These are phyloP conservation scores for Pontederia paniculata DNA, from an alignment of 176 grass and related monocot species.

Conservation along the genomic window DNA sequence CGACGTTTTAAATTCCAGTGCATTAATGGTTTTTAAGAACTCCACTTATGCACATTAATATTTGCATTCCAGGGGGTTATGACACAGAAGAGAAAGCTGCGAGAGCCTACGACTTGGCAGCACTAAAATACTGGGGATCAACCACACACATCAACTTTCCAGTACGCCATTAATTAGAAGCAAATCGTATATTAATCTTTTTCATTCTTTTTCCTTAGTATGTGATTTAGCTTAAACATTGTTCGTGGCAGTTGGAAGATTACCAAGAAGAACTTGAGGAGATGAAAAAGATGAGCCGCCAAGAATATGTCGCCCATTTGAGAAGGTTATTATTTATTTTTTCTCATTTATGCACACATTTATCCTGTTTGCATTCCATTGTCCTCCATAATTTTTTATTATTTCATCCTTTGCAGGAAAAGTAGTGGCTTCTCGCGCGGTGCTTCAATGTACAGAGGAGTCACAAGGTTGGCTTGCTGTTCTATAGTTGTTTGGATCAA, in stretches of 20 bases:
- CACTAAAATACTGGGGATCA: slow-evolving; percentile 72
- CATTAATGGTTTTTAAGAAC: neutral
- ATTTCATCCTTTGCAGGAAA: slow-evolving; percentile 26
- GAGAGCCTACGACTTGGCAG: slow-evolving; percentile 66
- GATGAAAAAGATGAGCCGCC: slow-evolving; percentile 72
- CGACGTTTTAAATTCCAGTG: neutral
- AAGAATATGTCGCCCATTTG: slow-evolving; percentile 67
- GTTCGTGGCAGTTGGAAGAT: slow-evolving; percentile 39
- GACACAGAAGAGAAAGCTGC: slow-evolving; percentile 85
- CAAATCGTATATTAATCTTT: no score
- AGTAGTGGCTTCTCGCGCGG: slow-evolving; percentile 74
- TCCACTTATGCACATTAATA: neutral
- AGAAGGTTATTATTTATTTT: slow-evolving; percentile 33
- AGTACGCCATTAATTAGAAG: slow-evolving; percentile 17
- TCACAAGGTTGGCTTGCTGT: slow-evolving; percentile 33
- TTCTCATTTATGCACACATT: neutral
- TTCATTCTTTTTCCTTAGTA: neutral
- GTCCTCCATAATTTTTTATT: neutral
- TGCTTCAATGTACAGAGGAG: slow-evolving; percentile 65
- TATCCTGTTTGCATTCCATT: neutral
- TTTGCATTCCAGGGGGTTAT: slow-evolving; percentile 59
- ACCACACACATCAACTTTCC: slow-evolving; percentile 59
- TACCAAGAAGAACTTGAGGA: slow-evolving; percentile 49
- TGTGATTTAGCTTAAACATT: neutral
- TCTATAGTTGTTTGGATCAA: no score